Conservation (phyloP, 257 asterid genomes). For the Nicotiana paniculata region DNA sequence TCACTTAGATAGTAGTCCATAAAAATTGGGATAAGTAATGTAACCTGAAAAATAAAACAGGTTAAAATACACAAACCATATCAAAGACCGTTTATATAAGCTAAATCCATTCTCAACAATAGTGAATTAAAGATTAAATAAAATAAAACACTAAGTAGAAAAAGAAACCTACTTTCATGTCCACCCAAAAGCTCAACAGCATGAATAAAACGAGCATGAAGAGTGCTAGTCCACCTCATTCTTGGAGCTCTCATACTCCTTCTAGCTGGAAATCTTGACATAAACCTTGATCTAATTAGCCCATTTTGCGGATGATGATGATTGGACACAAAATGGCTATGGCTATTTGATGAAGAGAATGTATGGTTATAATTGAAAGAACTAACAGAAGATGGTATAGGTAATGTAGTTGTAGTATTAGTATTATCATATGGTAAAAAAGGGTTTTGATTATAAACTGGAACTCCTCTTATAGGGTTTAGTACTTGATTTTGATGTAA, state of each 20-base stretch:
- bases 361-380: neutral
- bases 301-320: neutral
- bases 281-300: constrained; percentile 31
- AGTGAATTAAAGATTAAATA: neutral
- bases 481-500: constrained; percentile 12
- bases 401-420: neutral
- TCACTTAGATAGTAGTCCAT: too few species aligned
- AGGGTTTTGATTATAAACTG: constrained; percentile 58
- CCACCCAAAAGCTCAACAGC: constrained; percentile 57
- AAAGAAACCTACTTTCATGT: constrained; percentile 37
- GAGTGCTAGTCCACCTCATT: constrained; percentile 53
- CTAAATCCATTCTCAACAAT: neutral
- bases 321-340: constrained; percentile 11
- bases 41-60: too few species aligned
- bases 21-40: too few species aligned
- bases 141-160: neutral
- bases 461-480: constrained; percentile 54
- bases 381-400: neutral
- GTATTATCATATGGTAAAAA: constrained; percentile 18
- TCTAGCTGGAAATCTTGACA: constrained; percentile 39
- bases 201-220: constrained; percentile 46
- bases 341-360: constrained; percentile 7
- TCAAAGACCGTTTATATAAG: neutral
- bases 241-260: constrained; percentile 50
- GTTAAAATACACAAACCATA: too few species aligned